phyloP scores from a whole-genome alignment of 1,284 basidiomycete species.

The Athelia psychrophila region DNA sequence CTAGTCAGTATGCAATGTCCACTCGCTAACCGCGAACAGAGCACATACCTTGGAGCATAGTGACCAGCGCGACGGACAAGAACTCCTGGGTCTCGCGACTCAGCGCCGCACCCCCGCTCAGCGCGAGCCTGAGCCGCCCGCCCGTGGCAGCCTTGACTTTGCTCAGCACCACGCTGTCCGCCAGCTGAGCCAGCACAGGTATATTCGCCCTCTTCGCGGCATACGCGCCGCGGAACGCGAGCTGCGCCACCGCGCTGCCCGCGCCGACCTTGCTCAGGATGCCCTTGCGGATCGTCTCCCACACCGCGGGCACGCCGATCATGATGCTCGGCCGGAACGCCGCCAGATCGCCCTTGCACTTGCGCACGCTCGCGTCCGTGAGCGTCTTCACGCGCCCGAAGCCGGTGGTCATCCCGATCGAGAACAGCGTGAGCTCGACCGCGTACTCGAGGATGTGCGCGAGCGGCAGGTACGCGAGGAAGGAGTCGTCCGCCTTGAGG shows the following conservation, averaged over 20 bases:
- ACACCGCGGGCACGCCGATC: slow-evolving; percentile 90
- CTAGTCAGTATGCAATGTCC: background rate
- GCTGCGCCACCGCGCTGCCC: slow-evolving; percentile 68
- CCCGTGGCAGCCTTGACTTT: slow-evolving; percentile 84
- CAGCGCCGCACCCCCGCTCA: slow-evolving; percentile 88
- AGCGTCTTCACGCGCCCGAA: slow-evolving; percentile 97
- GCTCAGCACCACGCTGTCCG: slow-evolving; percentile 76
- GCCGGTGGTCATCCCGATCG: slow-evolving; percentile 75
- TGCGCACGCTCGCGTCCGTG: slow-evolving; percentile 86
- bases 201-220: slow-evolving; percentile 65
- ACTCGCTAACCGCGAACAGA: slow-evolving; percentile 2
- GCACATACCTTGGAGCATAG: slow-evolving; percentile 73
- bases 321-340: slow-evolving; percentile 84
- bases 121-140: slow-evolving; percentile 74
- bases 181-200: slow-evolving; percentile 65
- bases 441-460: slow-evolving; percentile 90
- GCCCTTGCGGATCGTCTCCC: slow-evolving; percentile 92
- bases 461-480: slow-evolving; percentile 90
- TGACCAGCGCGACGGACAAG: slow-evolving; percentile 77
- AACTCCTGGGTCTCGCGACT: slow-evolving; percentile 90
- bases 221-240: slow-evolving; percentile 71
- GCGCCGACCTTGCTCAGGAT: slow-evolving; percentile 79
- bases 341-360: slow-evolving; percentile 88
- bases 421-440: slow-evolving; percentile 68
- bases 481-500: slow-evolving; percentile 66